Conservation (phyloP, 2,329 filamentous ascomycete species). For the Phialophora tarda region DNA sequence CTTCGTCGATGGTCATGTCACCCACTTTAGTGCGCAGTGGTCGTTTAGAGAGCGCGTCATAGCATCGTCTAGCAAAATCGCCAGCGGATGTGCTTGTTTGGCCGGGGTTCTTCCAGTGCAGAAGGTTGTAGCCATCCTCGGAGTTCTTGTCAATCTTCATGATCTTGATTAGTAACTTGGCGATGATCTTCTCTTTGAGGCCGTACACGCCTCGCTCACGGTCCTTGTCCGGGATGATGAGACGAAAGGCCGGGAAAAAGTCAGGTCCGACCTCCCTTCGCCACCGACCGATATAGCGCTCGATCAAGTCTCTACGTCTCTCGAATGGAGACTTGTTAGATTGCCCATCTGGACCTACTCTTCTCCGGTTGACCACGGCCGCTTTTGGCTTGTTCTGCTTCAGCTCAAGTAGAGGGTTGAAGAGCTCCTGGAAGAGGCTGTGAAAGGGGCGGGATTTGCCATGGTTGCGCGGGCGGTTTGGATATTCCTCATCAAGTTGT, state of each 20-base stretch:
- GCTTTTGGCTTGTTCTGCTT: conserved; percentile 76
- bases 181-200: conserved; percentile 89
- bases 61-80: conserved; percentile 90
- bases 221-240: conserved; percentile 93
- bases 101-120: conserved; percentile 92
- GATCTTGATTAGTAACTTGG: conserved; percentile 86
- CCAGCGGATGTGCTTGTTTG: conserved; percentile 72
- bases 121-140: conserved; percentile 80
- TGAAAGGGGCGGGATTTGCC: conserved; percentile 81
- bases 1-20: conserved; percentile 82
- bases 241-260: conserved; percentile 87
- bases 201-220: conserved; percentile 91
- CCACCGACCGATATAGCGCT: conserved; percentile 86
- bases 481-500: conserved; percentile 67
- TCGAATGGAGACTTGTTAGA: conserved; percentile 72
- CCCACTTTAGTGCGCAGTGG: conserved; percentile 72
- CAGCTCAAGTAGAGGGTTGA: conserved; percentile 79
- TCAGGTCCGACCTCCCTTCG: conserved; percentile 86
- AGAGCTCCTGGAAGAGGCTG: conserved; percentile 75
- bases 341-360: conserved; percentile 60
- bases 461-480: conserved; percentile 80
- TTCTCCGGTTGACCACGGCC: conserved; percentile 61
- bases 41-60: conserved; percentile 82
- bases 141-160: conserved; percentile 91
- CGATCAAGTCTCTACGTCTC: conserved; percentile 77